phyloP scores from a whole-genome alignment of 768 basidiomycete species.

The Calocybe cyanea region DNA sequence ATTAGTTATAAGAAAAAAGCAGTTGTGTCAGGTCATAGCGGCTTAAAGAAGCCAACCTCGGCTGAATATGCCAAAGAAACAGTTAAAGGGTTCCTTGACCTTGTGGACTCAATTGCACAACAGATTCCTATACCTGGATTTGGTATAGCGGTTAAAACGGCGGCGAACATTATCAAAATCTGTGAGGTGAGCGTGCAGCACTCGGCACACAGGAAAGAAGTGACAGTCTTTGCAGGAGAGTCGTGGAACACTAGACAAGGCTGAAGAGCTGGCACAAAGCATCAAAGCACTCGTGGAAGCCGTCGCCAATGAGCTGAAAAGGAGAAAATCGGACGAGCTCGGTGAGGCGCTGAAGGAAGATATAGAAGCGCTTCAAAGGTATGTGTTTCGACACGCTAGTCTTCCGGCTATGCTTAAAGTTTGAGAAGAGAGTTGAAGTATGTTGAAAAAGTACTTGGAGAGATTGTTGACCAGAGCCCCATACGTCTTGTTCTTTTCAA shows the following conservation, averaged over 20 bases:
- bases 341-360: background rate
- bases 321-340: background rate
- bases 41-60: background rate
- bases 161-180: slow-evolving; percentile 5
- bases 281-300: slow-evolving; percentile 2
- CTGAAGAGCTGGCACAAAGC: slow-evolving; percentile 7
- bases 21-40: too few relatives aligned
- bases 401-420: too few relatives aligned
- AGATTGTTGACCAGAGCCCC: background rate
- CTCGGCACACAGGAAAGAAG: too few relatives aligned
- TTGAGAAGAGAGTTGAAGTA: slow-evolving; percentile 3
- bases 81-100: slow-evolving; percentile 4
- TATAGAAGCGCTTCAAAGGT: slow-evolving; percentile 4
- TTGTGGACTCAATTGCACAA: slow-evolving; percentile 3
- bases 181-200: slow-evolving; percentile 4
- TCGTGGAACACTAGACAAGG: slow-evolving; percentile 4
- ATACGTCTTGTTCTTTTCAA: slow-evolving; percentile 4
- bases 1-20: too few relatives aligned
- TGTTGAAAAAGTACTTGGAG: background rate
- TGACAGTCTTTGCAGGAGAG: slow-evolving; percentile 2
- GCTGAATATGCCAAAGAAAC: slow-evolving; percentile 6
- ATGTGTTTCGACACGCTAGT: slow-evolving; percentile 1
- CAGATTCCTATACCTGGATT: slow-evolving; percentile 5
- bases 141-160: slow-evolving; percentile 1
- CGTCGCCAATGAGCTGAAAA: slow-evolving; percentile 9